These are phyloP conservation scores for Boletus rubroflammeus DNA, from an alignment of 768 basidiomycete species.

Conservation along the genomic window DNA sequence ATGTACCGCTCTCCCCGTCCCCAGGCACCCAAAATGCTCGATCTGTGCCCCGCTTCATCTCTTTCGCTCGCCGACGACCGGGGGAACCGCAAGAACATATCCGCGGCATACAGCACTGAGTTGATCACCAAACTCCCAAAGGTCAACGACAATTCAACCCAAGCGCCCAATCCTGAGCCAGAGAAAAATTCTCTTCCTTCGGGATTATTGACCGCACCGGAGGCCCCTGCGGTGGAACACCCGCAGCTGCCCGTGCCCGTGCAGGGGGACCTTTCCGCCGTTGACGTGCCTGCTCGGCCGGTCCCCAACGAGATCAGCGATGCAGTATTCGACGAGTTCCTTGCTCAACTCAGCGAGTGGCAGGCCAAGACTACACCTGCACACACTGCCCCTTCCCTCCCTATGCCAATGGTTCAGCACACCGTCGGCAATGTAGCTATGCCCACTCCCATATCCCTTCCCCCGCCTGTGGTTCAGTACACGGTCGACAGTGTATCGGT, in stretches of 20 bases:
- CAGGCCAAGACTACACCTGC: neutral
- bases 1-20: neutral
- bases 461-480: neutral
- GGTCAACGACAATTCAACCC: neutral
- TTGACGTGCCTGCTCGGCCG: neutral
- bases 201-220: neutral
- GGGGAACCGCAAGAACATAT: neutral
- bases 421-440: neutral
- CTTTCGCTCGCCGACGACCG: neutral
- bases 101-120: neutral
- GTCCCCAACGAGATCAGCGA: neutral
- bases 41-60: neutral
- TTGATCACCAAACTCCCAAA: neutral
- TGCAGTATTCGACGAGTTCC: neutral
- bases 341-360: neutral
- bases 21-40: neutral
- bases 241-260: neutral
- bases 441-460: neutral
- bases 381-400: neutral
- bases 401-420: neutral
- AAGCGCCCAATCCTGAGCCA: neutral
- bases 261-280: neutral
- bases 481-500: neutral
- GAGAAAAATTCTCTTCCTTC: too few species aligned
- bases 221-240: neutral